These are phyloP conservation scores for Boletus rubroflammeus DNA, from an alignment of 768 basidiomycete species.

Conservation along the genomic window DNA sequence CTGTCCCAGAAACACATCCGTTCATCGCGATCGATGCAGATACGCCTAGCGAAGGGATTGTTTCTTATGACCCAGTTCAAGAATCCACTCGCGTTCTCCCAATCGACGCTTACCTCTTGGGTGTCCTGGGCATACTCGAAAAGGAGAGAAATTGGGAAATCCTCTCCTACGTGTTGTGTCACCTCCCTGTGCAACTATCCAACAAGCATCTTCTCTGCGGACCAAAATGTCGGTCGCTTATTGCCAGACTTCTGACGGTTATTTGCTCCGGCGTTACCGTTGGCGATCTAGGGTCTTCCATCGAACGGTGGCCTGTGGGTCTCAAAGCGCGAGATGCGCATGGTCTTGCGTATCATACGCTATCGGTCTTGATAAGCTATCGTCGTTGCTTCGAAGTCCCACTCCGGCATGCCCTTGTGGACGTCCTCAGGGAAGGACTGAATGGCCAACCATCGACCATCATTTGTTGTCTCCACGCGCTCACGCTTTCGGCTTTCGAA, in stretches of 20 bases:
- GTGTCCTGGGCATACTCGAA: slow-evolving; percentile 62
- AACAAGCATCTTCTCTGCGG: slow-evolving; percentile 99
- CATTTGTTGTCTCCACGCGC: slow-evolving; percentile 85
- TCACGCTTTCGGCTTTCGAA: slow-evolving; percentile 86
- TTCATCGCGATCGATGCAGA: slow-evolving; percentile 55
- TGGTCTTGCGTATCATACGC: slow-evolving; percentile 80
- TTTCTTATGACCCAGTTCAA: slow-evolving; percentile 57
- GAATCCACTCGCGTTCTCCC: slow-evolving; percentile 53
- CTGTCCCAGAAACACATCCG: slow-evolving; percentile 59
- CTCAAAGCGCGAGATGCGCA: slow-evolving; percentile 80
- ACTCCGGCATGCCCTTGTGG: slow-evolving; percentile 65
- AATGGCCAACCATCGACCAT: slow-evolving; percentile 71
- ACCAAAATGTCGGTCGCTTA: slow-evolving; percentile 62
- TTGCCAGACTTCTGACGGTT: slow-evolving; percentile 58
- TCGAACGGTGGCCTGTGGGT: slow-evolving; percentile 57
- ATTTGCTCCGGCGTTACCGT: slow-evolving; percentile 65
- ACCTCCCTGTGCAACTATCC: slow-evolving; percentile 84
- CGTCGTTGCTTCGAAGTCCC: slow-evolving; percentile 69
- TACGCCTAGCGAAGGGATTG: slow-evolving; percentile 62
- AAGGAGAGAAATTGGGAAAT: slow-evolving; percentile 89
- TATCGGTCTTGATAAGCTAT: slow-evolving; percentile 88
- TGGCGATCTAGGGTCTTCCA: slow-evolving; percentile 51
- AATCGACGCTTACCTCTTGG: slow-evolving; percentile 67
- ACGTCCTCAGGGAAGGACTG: slow-evolving; percentile 67
- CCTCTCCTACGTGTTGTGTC: slow-evolving; percentile 85